Evolutionary conservation across 31 red algal species (phyloP).

Genomic region (Asparagopsis taxiformis): DNA sequence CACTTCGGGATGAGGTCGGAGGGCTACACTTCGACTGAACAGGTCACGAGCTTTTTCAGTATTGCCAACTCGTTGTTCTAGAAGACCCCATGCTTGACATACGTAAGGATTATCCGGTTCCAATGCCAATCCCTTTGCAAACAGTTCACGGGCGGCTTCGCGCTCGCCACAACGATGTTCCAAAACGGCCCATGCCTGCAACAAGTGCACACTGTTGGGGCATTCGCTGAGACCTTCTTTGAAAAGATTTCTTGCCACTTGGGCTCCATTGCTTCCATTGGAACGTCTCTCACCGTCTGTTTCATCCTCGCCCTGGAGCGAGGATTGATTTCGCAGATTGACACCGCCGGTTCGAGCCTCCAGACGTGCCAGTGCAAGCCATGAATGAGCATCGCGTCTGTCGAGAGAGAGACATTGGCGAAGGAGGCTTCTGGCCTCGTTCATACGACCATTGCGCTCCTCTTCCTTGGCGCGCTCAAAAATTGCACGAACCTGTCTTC

Average conservation of each 20-base stretch:
- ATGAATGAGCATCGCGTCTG: conserved; percentile 85
- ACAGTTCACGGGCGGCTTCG: conserved; percentile 78
- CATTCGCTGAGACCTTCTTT: conserved; percentile 66
- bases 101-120: conserved; percentile 94
- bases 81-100: conserved; percentile 91
- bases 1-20: conserved; percentile 63
- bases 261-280: conserved; percentile 1
- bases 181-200: conserved; percentile 94
- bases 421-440: conserved; percentile 47
- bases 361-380: conserved; percentile 90
- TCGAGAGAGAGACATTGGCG: conserved; percentile 85
- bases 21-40: conserved; percentile 39
- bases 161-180: conserved; percentile 79
- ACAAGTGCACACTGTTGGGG: conserved; percentile 81
- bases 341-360: conserved; percentile 51
- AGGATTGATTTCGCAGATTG: background rate
- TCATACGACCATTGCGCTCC: conserved; percentile 43
- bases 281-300: no score
- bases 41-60: conserved; percentile 76
- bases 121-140: conserved; percentile 53
- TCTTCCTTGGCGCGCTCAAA: conserved; percentile 43
- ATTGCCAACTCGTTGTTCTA: conserved; percentile 89
- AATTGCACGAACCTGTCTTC: conserved; percentile 30
- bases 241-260: conserved; percentile 54
- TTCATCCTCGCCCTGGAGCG: no score